Percentiles rank a stretch among this genome's conserved stretches.
Conservation (phyloP, 108 stramenopile species). For the Skeletonema marinoi region DNA sequence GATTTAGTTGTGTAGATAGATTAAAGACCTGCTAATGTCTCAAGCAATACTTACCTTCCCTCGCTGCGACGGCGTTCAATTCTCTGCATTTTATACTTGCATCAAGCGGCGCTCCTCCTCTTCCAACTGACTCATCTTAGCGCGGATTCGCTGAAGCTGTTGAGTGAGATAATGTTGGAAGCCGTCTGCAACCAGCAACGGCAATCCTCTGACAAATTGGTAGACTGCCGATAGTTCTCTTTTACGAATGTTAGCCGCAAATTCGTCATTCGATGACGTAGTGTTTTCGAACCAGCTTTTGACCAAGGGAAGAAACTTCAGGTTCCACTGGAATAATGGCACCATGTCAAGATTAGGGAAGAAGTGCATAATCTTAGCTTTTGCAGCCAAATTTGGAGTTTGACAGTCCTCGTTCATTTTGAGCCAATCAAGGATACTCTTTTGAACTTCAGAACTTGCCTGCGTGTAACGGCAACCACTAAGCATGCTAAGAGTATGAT, state of each 20-base stretch:
- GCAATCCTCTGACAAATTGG: neutral
- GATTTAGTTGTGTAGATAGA: too few relatives aligned
- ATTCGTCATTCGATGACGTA: neutral
- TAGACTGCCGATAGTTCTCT: neutral
- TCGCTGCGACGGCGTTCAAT: too few relatives aligned
- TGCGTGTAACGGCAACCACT: neutral
- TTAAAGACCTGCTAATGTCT: too few relatives aligned
- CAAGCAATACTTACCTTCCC: too few relatives aligned
- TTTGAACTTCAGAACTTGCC: neutral
- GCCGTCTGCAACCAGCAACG: neutral
- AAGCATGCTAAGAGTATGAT: neutral
- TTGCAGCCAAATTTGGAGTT: neutral
- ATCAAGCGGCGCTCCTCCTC: too few relatives aligned
- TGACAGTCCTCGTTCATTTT: neutral
- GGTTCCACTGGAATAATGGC: neutral
- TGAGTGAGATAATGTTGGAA: neutral
- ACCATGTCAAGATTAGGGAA: neutral
- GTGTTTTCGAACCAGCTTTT: neutral
- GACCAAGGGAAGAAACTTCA: neutral
- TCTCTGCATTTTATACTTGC: too few relatives aligned
- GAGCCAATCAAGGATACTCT: neutral
- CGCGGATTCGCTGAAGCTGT: too few relatives aligned
- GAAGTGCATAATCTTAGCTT: neutral
- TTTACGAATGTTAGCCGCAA: neutral
- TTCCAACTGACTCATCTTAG: too few relatives aligned